These are phyloP conservation scores for Fusarium annulatum DNA, from an alignment of 2,329 filamentous ascomycete species.

Conservation along the genomic window DNA sequence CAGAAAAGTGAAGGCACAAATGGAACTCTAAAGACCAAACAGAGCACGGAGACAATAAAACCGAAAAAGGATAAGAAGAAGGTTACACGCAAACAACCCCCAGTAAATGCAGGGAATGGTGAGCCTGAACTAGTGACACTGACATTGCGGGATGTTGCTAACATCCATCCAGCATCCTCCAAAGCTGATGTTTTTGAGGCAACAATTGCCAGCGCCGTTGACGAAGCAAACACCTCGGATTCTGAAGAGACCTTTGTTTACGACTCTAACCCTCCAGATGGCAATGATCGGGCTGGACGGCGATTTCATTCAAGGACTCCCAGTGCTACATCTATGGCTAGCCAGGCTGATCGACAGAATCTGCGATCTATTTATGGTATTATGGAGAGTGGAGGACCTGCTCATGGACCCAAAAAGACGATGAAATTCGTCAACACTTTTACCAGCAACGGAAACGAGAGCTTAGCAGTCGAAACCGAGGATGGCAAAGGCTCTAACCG, in stretches of 20 bases:
- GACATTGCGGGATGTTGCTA: slow-evolving; percentile 12
- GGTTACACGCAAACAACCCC: slow-evolving; percentile 76
- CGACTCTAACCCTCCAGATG: slow-evolving; percentile 91
- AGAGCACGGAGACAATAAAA: slow-evolving; percentile 94
- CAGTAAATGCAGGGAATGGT: slow-evolving; percentile 79
- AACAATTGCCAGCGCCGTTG: slow-evolving; percentile 94
- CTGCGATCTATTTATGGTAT: slow-evolving; percentile 74
- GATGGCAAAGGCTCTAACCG: slow-evolving; percentile 70
- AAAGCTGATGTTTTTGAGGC: slow-evolving; percentile 99
- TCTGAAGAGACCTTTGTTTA: slow-evolving; percentile 99
- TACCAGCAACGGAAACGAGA: slow-evolving; percentile 67
- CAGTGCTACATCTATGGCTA: slow-evolving; percentile 86
- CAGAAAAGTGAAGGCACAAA: slow-evolving; percentile 72
- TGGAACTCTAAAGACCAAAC: slow-evolving; percentile 84
- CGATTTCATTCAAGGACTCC: slow-evolving; percentile 94
- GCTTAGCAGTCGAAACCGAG: slow-evolving; percentile 68
- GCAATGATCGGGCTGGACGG: slow-evolving; percentile 67
- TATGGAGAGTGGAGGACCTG: slow-evolving; percentile 66
- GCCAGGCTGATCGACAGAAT: slow-evolving; percentile 71
- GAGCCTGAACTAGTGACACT: slow-evolving; percentile 37
- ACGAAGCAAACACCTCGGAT: slow-evolving; percentile 95
- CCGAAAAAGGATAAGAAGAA: slow-evolving; percentile 95
- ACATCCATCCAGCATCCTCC: slow-evolving; percentile 51
- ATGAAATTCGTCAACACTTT: slow-evolving; percentile 96
- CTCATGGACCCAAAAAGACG: slow-evolving; percentile 75